Evolutionary conservation across 2,329 filamentous ascomycete species (phyloP).

Genomic region (Aspergillus neotritici): DNA sequence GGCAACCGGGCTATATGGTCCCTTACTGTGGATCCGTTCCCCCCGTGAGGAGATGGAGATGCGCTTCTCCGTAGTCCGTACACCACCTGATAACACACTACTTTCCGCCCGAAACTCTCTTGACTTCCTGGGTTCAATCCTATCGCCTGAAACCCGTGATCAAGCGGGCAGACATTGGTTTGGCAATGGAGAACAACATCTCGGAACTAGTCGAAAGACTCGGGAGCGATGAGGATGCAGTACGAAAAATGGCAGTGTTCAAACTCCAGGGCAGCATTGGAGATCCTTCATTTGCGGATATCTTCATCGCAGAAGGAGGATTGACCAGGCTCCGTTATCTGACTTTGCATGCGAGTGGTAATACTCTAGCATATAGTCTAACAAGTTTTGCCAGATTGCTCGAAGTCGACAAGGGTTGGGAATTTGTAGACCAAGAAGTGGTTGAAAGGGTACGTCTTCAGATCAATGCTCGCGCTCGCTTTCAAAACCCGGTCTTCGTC

Average conservation of each 20-base stretch:
- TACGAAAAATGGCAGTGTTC: slow-evolving; percentile 98
- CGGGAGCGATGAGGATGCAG: slow-evolving; percentile 69
- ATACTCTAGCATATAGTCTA: slow-evolving; percentile 91
- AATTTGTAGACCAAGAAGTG: slow-evolving; percentile 51
- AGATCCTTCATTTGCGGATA: slow-evolving; percentile 91
- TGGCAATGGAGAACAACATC: slow-evolving; percentile 50
- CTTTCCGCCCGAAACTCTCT: too few relatives aligned
- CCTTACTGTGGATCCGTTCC: too few relatives aligned
- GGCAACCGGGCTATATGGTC: too few relatives aligned
- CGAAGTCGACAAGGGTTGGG: slow-evolving; percentile 98
- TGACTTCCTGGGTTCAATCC: too few relatives aligned
- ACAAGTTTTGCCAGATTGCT: slow-evolving; percentile 81
- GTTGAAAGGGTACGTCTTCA: slow-evolving; percentile 52
- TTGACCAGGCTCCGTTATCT: slow-evolving; percentile 74
- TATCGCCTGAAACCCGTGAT: too few relatives aligned
- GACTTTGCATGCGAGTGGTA: slow-evolving; percentile 79
- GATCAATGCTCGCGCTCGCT: too few relatives aligned
- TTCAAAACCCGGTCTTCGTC: slow-evolving; percentile 1
- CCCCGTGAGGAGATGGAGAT: too few relatives aligned
- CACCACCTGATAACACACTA: too few relatives aligned
- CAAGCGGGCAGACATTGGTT: too few relatives aligned
- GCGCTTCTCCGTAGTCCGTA: too few relatives aligned
- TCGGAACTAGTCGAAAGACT: slow-evolving; percentile 55
- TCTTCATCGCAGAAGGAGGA: slow-evolving; percentile 88
- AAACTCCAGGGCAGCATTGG: slow-evolving; percentile 93